Conservation (phyloP, 2,329 filamentous ascomycete species). For the Monosporascus sp. region DNA sequence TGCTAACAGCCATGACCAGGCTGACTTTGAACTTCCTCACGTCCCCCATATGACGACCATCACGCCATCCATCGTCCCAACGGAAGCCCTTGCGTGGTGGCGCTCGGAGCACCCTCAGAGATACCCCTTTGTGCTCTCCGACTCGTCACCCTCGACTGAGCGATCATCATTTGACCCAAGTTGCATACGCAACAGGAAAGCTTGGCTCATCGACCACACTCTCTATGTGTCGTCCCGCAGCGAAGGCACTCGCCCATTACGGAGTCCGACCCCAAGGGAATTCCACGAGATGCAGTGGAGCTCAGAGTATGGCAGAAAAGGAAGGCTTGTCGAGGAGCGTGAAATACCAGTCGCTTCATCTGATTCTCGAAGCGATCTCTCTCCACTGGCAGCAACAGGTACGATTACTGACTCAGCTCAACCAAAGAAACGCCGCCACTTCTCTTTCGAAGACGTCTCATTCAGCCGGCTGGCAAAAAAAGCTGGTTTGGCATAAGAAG, state of each 20-base stretch:
- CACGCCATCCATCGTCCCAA: slow-evolving; percentile 36
- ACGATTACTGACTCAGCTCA: slow-evolving; percentile 10
- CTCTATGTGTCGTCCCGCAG: slow-evolving; percentile 35
- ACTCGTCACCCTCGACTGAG: slow-evolving; percentile 25
- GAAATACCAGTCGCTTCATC: slow-evolving; percentile 17
- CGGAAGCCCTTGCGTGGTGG: slow-evolving; percentile 31
- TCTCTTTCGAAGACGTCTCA: slow-evolving; percentile 15
- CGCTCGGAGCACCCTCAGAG: slow-evolving; percentile 31
- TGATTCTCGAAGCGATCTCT: slow-evolving; percentile 11
- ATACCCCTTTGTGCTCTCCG: slow-evolving; percentile 36
- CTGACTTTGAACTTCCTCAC: slow-evolving; percentile 40
- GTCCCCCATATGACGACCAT: slow-evolving; percentile 44
- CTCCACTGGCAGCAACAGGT: slow-evolving; percentile 14
- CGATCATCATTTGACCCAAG: slow-evolving; percentile 23
- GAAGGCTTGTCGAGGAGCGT: slow-evolving; percentile 31
- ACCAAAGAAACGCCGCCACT: slow-evolving; percentile 15
- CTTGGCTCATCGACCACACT: slow-evolving; percentile 40
- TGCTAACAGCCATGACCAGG: slow-evolving; percentile 19
- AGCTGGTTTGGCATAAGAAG: slow-evolving; percentile 12
- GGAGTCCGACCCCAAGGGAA: slow-evolving; percentile 32
- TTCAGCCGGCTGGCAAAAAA: slow-evolving; percentile 17
- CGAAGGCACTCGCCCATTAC: slow-evolving; percentile 32
- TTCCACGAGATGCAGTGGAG: slow-evolving; percentile 39
- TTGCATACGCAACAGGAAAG: slow-evolving; percentile 34
- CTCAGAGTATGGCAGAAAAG: slow-evolving; percentile 18